Evolutionary conservation across 768 basidiomycete genomes (phyloP), one percentile per base, ranked within the genome.

Genomic region (Tylopilus sp.): DNA sequence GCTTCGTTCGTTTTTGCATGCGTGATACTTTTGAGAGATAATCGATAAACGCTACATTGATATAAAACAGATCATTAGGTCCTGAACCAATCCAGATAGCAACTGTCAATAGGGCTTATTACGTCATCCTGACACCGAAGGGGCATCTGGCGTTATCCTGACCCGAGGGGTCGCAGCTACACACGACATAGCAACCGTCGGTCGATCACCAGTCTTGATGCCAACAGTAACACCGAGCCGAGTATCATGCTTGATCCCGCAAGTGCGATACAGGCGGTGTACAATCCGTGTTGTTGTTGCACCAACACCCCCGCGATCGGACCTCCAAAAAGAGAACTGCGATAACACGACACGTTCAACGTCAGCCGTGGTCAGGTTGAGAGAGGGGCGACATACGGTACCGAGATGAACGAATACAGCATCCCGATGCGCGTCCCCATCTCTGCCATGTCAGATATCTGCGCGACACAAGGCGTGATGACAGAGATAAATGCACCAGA

Each of bases 401-500:
- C 73, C 0, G 86, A 82, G 20, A 86, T 79, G 13, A 85, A 67
- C 18, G 73, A 82, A 59, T 86, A 88, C 38, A 87, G 61, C 52
- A 81, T 69, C 18, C 86, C 86, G 39, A 88, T 80, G 41, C 83
- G 74, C 21, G 75, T 74, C 4, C 86, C 86, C 43, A 86, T 79
- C 59, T 80, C 77, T 8, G 71, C 59, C 20, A 77, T 68, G 35
- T 84, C 75, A 30, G 83, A 83, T 47, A 87, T 83, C 58, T 83
- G 81, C 20, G 77, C 82, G 21, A 88, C 76, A 58, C 84, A 86
- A 0, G 85, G 84, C 11, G 79, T 82, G 54, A 88, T 67, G 36
- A 87, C 75, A 33, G 83, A 80, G 42, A 85, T 81, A 67, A 87
- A 82, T 10, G 83, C 81, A 5, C 86, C 86, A 0, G 80, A 83